Conservation (phyloP, 2,329 filamentous ascomycete genomes). For the Talaromyces sp. region DNA sequence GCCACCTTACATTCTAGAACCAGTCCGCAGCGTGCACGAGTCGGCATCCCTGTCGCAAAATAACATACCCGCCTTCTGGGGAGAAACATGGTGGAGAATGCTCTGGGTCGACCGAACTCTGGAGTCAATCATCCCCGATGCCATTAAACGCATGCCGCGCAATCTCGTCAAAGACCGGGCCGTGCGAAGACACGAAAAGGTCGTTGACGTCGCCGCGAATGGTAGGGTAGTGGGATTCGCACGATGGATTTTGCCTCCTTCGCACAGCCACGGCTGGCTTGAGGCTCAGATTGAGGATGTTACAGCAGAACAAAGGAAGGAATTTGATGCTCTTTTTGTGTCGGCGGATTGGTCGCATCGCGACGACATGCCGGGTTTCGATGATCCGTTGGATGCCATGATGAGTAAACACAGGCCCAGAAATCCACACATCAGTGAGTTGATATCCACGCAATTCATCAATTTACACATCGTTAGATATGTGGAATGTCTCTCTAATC, state of each 20-base stretch:
- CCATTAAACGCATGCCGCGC: neutral
- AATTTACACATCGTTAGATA: no score
- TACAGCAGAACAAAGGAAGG: neutral
- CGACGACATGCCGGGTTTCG: neutral
- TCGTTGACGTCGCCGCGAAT: neutral
- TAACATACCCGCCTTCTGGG: conserved; percentile 1
- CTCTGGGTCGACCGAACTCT: neutral
- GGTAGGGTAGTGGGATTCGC: neutral
- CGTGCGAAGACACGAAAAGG: neutral
- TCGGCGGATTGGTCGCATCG: neutral
- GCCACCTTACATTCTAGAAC: neutral
- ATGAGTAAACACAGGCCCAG: neutral
- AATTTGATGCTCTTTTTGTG: neutral
- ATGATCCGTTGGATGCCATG: neutral
- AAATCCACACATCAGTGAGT: neutral
- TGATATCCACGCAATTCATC: neutral
- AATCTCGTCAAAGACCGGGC: neutral
- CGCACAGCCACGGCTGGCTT: neutral
- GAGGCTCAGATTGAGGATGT: neutral
- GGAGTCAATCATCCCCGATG: neutral
- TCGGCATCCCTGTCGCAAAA: neutral
- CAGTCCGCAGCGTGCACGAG: neutral
- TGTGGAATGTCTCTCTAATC: no score
- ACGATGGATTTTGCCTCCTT: neutral
- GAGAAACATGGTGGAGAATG: neutral